Evolutionary conservation across 148 eudicot genomes (phyloP).

Genomic region (Polygonum maritimum): DNA sequence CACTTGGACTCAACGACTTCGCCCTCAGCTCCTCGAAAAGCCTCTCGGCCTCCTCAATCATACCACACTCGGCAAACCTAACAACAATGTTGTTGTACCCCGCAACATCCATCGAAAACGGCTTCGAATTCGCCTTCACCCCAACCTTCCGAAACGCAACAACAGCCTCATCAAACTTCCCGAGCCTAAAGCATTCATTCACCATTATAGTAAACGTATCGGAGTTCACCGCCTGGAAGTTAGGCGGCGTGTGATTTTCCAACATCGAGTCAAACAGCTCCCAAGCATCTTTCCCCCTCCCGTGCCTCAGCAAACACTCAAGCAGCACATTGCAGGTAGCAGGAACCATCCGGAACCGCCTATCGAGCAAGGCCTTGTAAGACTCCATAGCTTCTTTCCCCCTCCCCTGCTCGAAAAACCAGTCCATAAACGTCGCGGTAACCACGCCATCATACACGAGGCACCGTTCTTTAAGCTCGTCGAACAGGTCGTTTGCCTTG

Average conservation of each 20-base stretch:
- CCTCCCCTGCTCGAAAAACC: slow-evolving; percentile 54
- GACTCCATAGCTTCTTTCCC: slow-evolving; percentile 78
- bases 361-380: slow-evolving; percentile 43
- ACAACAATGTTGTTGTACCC: slow-evolving; percentile 68
- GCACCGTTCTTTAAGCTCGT: slow-evolving; percentile 72
- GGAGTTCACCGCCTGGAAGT: slow-evolving; percentile 35
- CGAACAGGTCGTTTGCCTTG: slow-evolving; percentile 73
- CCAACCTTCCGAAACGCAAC: slow-evolving; percentile 60
- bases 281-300: slow-evolving; percentile 33
- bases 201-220: slow-evolving; percentile 37
- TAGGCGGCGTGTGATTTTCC: slow-evolving; percentile 37
- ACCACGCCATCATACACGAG: slow-evolving; percentile 81
- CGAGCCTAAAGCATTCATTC: slow-evolving; percentile 34
- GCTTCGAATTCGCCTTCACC: slow-evolving; percentile 43
- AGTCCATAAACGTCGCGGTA: slow-evolving; percentile 80
- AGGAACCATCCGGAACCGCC: slow-evolving; percentile 58
- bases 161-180: slow-evolving; percentile 48
- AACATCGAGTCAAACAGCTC: slow-evolving; percentile 28
- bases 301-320: slow-evolving; percentile 51
- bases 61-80: slow-evolving; percentile 59
- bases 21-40: slow-evolving; percentile 45
- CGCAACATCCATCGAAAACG: slow-evolving; percentile 79
- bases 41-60: slow-evolving; percentile 70
- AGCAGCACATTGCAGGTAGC: slow-evolving; percentile 74
- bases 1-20: slow-evolving; percentile 77